Percentiles rank a stretch among this genome's conserved stretches.
phyloP scores from a whole-genome alignment of 2,329 filamentous ascomycete species.

The Epicoccum sorghinum region DNA sequence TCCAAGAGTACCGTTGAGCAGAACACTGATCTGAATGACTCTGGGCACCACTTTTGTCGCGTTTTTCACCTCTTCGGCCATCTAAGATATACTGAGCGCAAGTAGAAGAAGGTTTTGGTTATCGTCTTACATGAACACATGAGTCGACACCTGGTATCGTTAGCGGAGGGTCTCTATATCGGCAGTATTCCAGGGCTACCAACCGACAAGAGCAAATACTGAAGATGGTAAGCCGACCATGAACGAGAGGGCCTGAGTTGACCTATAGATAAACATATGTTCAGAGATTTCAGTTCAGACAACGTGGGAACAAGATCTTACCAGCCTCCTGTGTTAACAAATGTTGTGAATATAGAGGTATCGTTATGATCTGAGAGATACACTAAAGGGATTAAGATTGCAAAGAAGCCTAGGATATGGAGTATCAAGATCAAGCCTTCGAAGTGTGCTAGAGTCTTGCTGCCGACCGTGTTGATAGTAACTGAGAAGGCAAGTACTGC shows the following conservation, averaged over 20 bases:
- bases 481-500: conserved; percentile 40
- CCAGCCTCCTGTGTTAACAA: conserved; percentile 53
- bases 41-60: conserved; percentile 31
- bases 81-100: neutral
- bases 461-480: conserved; percentile 50
- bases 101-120: too few relatives aligned
- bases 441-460: conserved; percentile 49
- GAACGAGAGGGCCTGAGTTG: conserved; percentile 45
- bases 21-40: conserved; percentile 42
- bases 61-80: conserved; percentile 31
- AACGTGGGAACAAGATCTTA: neutral
- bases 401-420: conserved; percentile 57
- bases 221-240: conserved; percentile 43
- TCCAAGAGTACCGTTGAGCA: conserved; percentile 27
- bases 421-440: conserved; percentile 54
- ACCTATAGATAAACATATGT: neutral
- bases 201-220: conserved; percentile 26
- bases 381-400: conserved; percentile 53
- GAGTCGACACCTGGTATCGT: neutral
- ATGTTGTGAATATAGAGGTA: conserved; percentile 51
- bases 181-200: neutral
- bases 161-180: neutral
- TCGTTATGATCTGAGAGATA: conserved; percentile 46
- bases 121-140: neutral
- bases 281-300: too few relatives aligned